Conservation (phyloP, 331 rosid genomes). For the Saraca asoca region DNA sequence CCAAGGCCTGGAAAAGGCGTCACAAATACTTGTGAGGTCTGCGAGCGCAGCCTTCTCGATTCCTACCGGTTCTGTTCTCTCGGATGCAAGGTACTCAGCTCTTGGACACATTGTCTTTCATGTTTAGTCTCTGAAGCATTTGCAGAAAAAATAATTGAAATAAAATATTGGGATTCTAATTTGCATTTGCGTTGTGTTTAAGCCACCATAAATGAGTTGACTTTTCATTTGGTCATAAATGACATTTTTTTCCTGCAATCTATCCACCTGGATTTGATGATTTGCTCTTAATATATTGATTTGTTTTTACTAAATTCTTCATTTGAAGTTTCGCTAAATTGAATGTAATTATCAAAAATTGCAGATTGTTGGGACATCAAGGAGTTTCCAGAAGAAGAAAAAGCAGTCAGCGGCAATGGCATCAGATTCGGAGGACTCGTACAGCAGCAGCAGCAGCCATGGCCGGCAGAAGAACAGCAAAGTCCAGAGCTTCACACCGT, state of each 20-base stretch:
- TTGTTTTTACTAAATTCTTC: too few relatives aligned
- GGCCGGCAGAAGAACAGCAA: conserved; percentile 45
- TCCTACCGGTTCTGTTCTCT: conserved; percentile 58
- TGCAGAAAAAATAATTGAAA: too few relatives aligned
- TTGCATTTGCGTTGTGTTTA: not conserved
- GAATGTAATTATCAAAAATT: conserved; percentile 22
- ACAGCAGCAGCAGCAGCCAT: conserved; percentile 66
- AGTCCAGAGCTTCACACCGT: conserved; percentile 79
- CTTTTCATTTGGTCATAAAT: too few relatives aligned
- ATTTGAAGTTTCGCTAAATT: not conserved
- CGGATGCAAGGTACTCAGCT: conserved; percentile 51
- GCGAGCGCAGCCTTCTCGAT: conserved; percentile 57
- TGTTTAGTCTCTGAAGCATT: too few relatives aligned
- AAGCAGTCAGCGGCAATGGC: conserved; percentile 44
- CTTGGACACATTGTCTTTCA: not conserved
- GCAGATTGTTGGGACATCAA: conserved; percentile 82
- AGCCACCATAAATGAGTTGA: too few relatives aligned
- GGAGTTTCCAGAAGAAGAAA: conserved; percentile 56
- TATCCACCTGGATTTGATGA: not conserved
- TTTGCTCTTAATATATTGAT: not conserved
- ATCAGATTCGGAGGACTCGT: conserved; percentile 92
- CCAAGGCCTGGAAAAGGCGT: conserved; percentile 59
- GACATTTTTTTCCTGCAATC: not conserved
- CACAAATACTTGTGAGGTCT: conserved; percentile 53
- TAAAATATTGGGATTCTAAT: too few relatives aligned